Evolutionary conservation across 2,329 filamentous ascomycete genomes (phyloP).

Genomic region (Alternaria longipes): DNA sequence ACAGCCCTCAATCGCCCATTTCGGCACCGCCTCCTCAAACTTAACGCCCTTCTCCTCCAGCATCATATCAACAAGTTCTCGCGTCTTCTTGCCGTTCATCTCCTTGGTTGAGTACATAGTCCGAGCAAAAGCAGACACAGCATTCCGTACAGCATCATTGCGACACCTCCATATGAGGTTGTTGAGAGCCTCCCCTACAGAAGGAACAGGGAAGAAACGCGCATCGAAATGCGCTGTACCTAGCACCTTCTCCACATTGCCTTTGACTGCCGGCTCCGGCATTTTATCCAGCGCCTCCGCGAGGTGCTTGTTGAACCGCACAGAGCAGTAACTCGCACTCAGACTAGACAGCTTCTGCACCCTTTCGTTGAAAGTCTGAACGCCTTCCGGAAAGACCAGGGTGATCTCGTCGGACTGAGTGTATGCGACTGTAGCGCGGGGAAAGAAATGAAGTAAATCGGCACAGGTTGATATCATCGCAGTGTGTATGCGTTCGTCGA

Average conservation of each 20-base stretch:
- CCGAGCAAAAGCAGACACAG: conserved; percentile 38
- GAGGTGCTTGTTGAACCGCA: conserved; percentile 41
- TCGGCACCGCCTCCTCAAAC: conserved; percentile 40
- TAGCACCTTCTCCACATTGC: conserved; percentile 21
- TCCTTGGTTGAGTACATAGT: conserved; percentile 36
- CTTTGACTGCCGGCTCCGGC: conserved; percentile 32
- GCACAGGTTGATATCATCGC: conserved; percentile 40
- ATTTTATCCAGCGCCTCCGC: conserved; percentile 14
- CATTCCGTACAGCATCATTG: conserved; percentile 43
- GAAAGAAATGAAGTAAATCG: conserved; percentile 41
- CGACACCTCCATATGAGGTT: conserved; percentile 44
- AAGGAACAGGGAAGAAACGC: conserved; percentile 38
- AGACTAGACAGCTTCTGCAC: conserved; percentile 44
- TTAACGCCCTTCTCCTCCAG: conserved; percentile 30
- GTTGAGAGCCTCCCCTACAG: conserved; percentile 39
- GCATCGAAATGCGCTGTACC: conserved; percentile 44
- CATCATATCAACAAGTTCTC: conserved; percentile 38
- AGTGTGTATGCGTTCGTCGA: conserved; percentile 44
- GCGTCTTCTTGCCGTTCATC: conserved; percentile 37
- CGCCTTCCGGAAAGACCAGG: conserved; percentile 39
- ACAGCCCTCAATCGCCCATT: conserved; percentile 45
- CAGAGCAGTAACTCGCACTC: conserved; percentile 39
- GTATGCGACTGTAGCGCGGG: conserved; percentile 41
- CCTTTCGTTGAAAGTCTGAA: conserved; percentile 40
- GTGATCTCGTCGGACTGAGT: conserved; percentile 49